Percentiles rank a stretch among this genome's conserved stretches.
These are phyloP conservation scores for Ustilago xerochloae DNA, from an alignment of 1,284 basidiomycete species.

Conservation along the genomic window DNA sequence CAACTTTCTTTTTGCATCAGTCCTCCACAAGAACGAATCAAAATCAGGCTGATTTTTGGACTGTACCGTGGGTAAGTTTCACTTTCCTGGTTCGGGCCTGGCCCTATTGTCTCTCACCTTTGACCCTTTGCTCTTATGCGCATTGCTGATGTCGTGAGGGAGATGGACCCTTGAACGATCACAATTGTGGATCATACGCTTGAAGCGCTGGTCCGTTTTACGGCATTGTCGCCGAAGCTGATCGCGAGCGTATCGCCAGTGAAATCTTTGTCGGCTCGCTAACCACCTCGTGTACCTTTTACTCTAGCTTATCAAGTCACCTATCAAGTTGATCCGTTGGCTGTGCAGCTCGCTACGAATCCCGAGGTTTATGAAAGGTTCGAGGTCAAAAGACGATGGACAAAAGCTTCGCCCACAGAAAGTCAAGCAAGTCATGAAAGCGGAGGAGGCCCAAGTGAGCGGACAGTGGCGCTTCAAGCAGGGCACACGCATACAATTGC, in stretches of 20 bases:
- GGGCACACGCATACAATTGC: too few species aligned
- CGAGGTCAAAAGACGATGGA: neutral
- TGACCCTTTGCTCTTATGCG: too few species aligned
- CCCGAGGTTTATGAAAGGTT: neutral
- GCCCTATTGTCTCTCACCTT: neutral
- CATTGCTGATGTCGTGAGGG: neutral
- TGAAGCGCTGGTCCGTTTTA: neutral
- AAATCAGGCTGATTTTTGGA: conserved; percentile 13
- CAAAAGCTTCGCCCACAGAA: neutral
- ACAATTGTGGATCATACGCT: too few species aligned
- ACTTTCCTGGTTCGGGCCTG: neutral
- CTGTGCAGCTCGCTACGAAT: neutral
- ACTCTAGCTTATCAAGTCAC: too few species aligned
- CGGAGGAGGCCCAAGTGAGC: too few species aligned
- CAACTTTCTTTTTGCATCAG: too few species aligned
- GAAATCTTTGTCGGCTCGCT: neutral
- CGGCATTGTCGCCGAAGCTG: neutral
- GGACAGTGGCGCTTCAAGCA: too few species aligned
- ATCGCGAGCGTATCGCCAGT: too few species aligned
- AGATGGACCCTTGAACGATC: neutral
- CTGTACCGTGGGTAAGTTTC: conserved; percentile 24
- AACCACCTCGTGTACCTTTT: neutral
- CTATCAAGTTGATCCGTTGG: neutral
- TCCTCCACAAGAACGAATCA: neutral
- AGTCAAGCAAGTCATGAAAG: too few species aligned